Evolutionary conservation across 345 rosid genomes (phyloP).

Genomic region (Dimocarpus longan): DNA sequence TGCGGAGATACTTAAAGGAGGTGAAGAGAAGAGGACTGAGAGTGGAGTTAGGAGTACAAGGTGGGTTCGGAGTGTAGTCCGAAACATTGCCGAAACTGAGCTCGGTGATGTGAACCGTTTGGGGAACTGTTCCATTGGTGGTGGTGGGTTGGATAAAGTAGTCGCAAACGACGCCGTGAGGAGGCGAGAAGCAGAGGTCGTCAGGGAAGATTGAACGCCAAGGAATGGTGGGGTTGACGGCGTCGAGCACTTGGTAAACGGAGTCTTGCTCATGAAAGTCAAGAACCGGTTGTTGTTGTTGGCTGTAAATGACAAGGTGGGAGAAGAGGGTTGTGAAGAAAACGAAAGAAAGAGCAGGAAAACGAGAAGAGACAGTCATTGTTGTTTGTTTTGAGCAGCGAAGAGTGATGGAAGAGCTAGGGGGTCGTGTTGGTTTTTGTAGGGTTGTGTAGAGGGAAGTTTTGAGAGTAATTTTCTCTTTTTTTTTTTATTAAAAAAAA

Average conservation of each 20-base stretch:
- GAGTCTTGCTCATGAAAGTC: conserved; percentile 59
- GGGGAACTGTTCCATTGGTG: conserved; percentile 10
- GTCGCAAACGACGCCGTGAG: conserved; percentile 69
- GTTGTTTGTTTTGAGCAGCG: neutral
- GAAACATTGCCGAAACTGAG: conserved; percentile 65
- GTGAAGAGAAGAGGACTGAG: conserved; percentile 55
- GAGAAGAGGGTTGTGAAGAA: conserved; percentile 31
- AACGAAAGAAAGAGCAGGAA: conserved; percentile 16
- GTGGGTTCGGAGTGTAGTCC: conserved; percentile 60
- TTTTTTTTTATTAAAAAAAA: too few species aligned
- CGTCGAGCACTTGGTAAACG: conserved; percentile 47
- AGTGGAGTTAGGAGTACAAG: conserved; percentile 56
- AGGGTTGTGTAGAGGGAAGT: neutral
- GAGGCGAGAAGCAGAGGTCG: conserved; percentile 65
- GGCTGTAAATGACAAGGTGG: conserved; percentile 19
- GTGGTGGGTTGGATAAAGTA: conserved; percentile 31
- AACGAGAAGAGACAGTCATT: conserved; percentile 20
- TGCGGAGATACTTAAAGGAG: conserved; percentile 57
- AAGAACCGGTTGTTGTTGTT: conserved; percentile 42
- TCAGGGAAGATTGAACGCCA: conserved; percentile 65
- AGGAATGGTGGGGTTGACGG: conserved; percentile 52
- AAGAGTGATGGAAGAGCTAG: neutral
- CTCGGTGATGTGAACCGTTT: conserved; percentile 53
- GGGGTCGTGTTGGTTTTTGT: conserved; percentile 4
- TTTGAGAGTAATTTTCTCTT: neutral